Conservation (phyloP, 2,329 filamentous ascomycete species). For the Trichoderma brevicompactum region DNA sequence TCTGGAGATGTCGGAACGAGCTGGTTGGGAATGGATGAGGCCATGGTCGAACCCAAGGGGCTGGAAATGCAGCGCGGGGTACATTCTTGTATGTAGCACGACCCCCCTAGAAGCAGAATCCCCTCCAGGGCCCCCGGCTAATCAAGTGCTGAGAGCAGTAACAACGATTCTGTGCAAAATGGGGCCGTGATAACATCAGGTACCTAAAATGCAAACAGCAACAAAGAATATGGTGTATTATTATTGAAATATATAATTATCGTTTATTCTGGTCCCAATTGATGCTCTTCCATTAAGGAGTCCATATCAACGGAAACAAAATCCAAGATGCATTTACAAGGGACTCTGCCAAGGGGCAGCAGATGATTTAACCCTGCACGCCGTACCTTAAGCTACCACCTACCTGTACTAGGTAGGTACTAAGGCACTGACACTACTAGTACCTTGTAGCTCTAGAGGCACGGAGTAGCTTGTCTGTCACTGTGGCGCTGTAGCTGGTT, state of each 20-base stretch:
- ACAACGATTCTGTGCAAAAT: not conserved
- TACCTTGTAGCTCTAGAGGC: not conserved
- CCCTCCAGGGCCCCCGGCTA: not conserved
- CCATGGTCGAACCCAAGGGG: slow-evolving; percentile 15
- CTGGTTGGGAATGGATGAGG: slow-evolving; percentile 20
- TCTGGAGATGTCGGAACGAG: slow-evolving; percentile 22
- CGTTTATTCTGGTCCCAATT: no score
- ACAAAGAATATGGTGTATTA: no score
- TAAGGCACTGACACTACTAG: not conserved
- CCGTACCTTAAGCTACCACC: not conserved
- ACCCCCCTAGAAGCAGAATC: slow-evolving; percentile 11
- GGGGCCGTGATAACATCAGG: not conserved
- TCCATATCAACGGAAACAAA: not conserved
- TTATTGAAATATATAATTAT: no score
- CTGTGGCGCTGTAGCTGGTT: not conserved
- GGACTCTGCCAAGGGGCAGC: not conserved
- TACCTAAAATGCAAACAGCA: not conserved
- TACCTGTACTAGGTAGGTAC: not conserved
- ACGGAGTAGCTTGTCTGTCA: slow-evolving; percentile 16
- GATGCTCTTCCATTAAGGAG: not conserved
- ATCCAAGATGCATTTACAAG: not conserved
- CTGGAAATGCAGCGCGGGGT: slow-evolving; percentile 22
- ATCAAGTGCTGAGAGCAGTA: not conserved
- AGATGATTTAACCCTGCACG: not conserved
- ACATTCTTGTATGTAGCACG: slow-evolving; percentile 15